Conservation (phyloP, 805 yeast genomes). For the Tanozyma kutaoensis region DNA sequence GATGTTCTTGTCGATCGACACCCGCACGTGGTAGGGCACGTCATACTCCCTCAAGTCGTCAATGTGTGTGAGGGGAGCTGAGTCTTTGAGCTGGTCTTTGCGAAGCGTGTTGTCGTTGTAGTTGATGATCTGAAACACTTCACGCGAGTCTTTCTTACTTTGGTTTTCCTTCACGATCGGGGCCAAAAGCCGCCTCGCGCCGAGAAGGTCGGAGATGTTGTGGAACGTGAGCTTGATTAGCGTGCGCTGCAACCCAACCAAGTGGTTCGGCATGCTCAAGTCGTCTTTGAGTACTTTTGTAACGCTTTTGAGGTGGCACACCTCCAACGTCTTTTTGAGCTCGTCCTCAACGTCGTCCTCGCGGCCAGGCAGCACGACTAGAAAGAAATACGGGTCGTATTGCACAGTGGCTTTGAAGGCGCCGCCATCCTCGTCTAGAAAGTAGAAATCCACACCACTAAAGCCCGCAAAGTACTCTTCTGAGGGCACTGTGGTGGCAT, state of each 20-base stretch:
- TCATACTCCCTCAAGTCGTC: conserved; percentile 87
- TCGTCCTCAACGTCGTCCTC: conserved; percentile 81
- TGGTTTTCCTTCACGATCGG: conserved; percentile 66
- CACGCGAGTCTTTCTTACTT: conserved; percentile 45
- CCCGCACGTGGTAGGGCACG: conserved; percentile 93
- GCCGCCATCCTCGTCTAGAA: conserved; percentile 94
- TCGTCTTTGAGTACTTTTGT: conserved; percentile 62
- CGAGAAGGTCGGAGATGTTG: conserved; percentile 59
- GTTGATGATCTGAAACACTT: conserved; percentile 49
- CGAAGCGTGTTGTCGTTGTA: conserved; percentile 15
- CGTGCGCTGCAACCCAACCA: conserved; percentile 57
- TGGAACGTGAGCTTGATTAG: conserved; percentile 61
- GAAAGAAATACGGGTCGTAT: conserved; percentile 78
- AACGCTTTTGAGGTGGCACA: conserved; percentile 38
- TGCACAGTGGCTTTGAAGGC: conserved; percentile 76
- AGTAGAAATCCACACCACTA: conserved; percentile 89
- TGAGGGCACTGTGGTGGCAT: conserved; percentile 60
- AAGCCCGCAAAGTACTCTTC: conserved; percentile 50
- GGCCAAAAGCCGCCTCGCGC: conserved; percentile 54
- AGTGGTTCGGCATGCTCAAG: conserved; percentile 70
- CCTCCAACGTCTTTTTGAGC: conserved; percentile 54
- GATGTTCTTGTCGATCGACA: conserved; percentile 77
- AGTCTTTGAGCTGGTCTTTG: conserved; percentile 1
- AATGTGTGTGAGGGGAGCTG: too few species aligned
- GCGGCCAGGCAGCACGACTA: conserved; percentile 46